Base-by-base conservation (phyloP, 2,329 filamentous ascomycete species). In the Simplicillium aogashimaense region DNA sequence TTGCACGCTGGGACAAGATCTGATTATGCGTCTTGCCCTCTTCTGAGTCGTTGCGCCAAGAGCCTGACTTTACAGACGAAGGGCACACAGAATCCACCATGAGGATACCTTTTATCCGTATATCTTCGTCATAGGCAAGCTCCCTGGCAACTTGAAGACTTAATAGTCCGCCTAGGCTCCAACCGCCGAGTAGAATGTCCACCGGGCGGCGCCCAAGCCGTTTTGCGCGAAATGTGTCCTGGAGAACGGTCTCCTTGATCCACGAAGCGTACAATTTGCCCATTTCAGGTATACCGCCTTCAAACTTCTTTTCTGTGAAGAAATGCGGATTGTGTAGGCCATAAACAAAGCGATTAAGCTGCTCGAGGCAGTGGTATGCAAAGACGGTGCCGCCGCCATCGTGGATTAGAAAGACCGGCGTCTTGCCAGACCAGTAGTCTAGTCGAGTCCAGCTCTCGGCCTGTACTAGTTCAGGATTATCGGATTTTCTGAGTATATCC, bases 311-410 rank as follows among this genome's bases (percentile, higher is more conserved):
- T 7, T 64, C 66, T 2, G 62, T 61, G 44, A 61, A 54, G 48
- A 75, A 77, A 43, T 61, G 59, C 4, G 74, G 70, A 51, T 79
- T 79, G 43, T 65, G 57, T 41, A 80, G 72, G 38, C 66, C 75
- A 45, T 70, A 76, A 30, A 76, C 55, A 14, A 61, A 55, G 5
- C 76, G 70, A 29, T 57, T 55, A 16, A 78, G 58, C 1, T 61
- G 50, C 14, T 67, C 63, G 4, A 80, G 61, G 45, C 68, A 70
- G 54, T 74, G 66, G 53, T 79, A 79, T 47, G 65, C 66, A 50
- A 74, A 77, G 3, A 67, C 69, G 2, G 75, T 79, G 50, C 76
- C 76, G 47, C 76, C 74, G 46, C 76, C 76, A 45, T 80, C 76
- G 55, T 80, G 76, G 31, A 78, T 59, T 34, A 80, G 64, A 42